A percentile compares a stretch with the other conserved stretches of the same genome.
These are phyloP conservation scores for Aegilops sharonensis DNA, from an alignment of 176 grass and related monocot genomes.

Conservation along the genomic window DNA sequence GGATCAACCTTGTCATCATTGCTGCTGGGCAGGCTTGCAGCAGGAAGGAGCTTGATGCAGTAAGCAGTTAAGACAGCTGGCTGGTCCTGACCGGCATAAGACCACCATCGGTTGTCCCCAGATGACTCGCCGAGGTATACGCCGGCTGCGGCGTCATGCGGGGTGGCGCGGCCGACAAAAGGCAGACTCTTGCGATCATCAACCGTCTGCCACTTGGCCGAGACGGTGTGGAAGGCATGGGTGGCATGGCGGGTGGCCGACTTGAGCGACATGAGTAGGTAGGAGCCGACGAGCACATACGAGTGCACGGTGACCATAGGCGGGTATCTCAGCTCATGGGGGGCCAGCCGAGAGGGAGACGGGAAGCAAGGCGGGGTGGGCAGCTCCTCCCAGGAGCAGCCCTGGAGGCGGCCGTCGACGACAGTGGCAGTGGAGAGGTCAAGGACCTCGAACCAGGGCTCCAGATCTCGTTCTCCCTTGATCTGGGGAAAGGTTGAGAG, in stretches of 20 bases:
- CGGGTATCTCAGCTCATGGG: background rate
- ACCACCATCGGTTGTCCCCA: background rate
- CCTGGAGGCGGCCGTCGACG: background rate
- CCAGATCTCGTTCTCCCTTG: background rate
- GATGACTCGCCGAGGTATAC: background rate
- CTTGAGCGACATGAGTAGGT: background rate
- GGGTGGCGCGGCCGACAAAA: background rate
- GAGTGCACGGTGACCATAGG: background rate
- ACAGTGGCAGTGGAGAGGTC: background rate
- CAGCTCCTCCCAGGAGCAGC: background rate
- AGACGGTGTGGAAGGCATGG: background rate
- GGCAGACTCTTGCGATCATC: background rate
- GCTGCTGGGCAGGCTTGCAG: no score
- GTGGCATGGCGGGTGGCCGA: background rate
- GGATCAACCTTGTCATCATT: background rate
- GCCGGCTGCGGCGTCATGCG: background rate
- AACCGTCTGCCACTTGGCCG: background rate
- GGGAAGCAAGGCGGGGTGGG: background rate
- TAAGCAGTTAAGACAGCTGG: background rate
- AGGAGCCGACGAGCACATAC: background rate
- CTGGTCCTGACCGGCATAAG: background rate
- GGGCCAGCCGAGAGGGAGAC: background rate
- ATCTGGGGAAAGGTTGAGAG: background rate
- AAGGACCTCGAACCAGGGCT: constrained; percentile 1
- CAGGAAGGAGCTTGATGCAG: background rate